phyloP scores from a whole-genome alignment of 2,329 filamentous ascomycete species.

The Scedosporium apiospermum region DNA sequence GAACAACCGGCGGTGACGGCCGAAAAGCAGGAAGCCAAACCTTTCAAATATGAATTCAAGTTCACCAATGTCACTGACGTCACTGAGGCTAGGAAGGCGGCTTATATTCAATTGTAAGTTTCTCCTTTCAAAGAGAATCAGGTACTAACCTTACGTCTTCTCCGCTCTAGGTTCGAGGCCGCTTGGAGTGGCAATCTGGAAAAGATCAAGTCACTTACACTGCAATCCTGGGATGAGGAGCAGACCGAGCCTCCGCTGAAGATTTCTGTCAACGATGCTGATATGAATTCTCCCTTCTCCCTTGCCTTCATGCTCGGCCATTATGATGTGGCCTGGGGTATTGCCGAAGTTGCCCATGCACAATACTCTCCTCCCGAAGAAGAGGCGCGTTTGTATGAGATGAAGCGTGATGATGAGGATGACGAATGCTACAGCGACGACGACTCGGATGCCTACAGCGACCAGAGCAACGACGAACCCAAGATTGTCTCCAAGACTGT shows the following conservation, averaged over 20 bases:
- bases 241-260: slow-evolving; percentile 50
- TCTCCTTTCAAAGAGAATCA: neutral
- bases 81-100: slow-evolving; percentile 43
- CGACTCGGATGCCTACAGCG: slow-evolving; percentile 24
- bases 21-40: slow-evolving; percentile 13
- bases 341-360: slow-evolving; percentile 60
- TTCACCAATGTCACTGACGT: slow-evolving; percentile 46
- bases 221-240: slow-evolving; percentile 46
- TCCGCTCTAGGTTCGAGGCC: slow-evolving; percentile 53
- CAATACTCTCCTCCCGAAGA: slow-evolving; percentile 55
- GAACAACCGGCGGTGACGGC: slow-evolving; percentile 6
- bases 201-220: slow-evolving; percentile 54
- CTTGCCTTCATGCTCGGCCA: slow-evolving; percentile 61
- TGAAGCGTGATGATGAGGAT: slow-evolving; percentile 28
- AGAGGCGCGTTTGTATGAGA: slow-evolving; percentile 35
- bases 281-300: slow-evolving; percentile 50
- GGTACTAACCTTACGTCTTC: neutral
- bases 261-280: slow-evolving; percentile 47
- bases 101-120: slow-evolving; percentile 55
- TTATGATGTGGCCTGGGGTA: slow-evolving; percentile 48
- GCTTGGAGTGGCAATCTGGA: slow-evolving; percentile 61
- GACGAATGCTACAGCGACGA: slow-evolving; percentile 22
- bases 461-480: slow-evolving; percentile 27
- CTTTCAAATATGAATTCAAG: slow-evolving; percentile 38
- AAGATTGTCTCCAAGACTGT: slow-evolving; percentile 45